These are phyloP conservation scores for Mycena amicta DNA, from an alignment of 768 basidiomycete genomes.

Conservation along the genomic window DNA sequence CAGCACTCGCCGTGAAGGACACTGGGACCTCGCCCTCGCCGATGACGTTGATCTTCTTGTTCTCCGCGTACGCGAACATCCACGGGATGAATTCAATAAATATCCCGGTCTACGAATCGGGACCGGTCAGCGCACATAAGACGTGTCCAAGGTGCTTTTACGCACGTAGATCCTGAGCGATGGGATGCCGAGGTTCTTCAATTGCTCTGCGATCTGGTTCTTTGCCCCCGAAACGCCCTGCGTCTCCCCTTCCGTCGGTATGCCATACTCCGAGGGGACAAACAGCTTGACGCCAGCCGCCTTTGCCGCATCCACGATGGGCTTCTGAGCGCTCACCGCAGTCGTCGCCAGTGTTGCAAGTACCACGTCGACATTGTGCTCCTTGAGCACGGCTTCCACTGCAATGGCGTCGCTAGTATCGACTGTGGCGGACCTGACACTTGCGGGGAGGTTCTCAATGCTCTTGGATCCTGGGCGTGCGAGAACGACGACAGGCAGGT, in stretches of 20 bases:
- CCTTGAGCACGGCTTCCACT: constrained; percentile 27
- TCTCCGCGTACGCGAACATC: constrained; percentile 29
- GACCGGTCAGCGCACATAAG: neutral
- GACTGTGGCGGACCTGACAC: constrained; percentile 28
- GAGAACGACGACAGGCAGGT: constrained; percentile 17
- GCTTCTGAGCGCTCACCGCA: constrained; percentile 26
- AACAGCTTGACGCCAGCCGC: constrained; percentile 39
- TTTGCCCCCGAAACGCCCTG: constrained; percentile 29
- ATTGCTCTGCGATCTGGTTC: constrained; percentile 30
- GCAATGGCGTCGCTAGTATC: constrained; percentile 30
- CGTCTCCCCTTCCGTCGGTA: constrained; percentile 34
- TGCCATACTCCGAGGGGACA: constrained; percentile 40
- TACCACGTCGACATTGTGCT: constrained; percentile 36
- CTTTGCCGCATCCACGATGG: constrained; percentile 37
- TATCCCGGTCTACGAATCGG: constrained; percentile 31
- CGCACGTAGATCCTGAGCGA: constrained; percentile 35
- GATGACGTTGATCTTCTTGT: constrained; percentile 32
- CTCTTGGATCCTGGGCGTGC: constrained; percentile 12
- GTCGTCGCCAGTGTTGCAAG: constrained; percentile 33
- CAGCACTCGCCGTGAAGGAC: constrained; percentile 34
- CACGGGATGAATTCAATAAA: constrained; percentile 35
- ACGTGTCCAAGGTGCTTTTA: no score
- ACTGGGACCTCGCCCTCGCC: constrained; percentile 33
- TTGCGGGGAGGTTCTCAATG: constrained; percentile 12
- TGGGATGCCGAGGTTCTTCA: constrained; percentile 33